A percentile compares a stretch with the other conserved stretches of the same genome.
Conservation (phyloP, 257 asterid genomes). For the Linaria vulgaris region DNA sequence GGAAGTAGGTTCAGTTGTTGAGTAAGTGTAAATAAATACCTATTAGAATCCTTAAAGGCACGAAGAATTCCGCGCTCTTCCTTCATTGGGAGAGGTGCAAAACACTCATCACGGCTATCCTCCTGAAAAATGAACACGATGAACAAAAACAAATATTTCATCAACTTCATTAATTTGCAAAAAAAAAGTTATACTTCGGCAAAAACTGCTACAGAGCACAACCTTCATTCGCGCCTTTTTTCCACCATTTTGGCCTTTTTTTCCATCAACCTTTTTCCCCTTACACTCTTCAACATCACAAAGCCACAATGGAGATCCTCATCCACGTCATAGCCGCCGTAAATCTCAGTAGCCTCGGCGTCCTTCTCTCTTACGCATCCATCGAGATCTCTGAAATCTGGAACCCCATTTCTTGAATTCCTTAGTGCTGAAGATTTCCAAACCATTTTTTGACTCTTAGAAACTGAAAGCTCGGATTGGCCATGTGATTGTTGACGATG, state of each 20-base stretch:
- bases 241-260: conserved; percentile 20
- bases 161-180: conserved; percentile 23
- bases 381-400: no score
- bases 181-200: conserved; percentile 31
- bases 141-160: background rate
- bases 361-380: no score
- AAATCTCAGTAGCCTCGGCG: background rate
- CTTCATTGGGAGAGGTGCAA: conserved; percentile 46
- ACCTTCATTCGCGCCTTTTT: no score
- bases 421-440: no score
- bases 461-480: no score
- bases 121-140: conserved; percentile 36
- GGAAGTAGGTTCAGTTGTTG: background rate
- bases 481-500: no score
- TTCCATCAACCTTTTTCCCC: conserved; percentile 22
- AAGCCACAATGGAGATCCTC: background rate
- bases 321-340: conserved; percentile 24
- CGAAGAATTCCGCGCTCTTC: conserved; percentile 39
- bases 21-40: conserved; percentile 35
- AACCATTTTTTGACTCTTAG: no score
- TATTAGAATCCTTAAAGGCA: conserved; percentile 35
- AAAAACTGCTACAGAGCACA: no score
- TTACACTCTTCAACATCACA: conserved; percentile 23
- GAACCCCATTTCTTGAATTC: no score
- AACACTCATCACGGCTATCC: conserved; percentile 43